Percentiles rank a stretch among this genome's conserved stretches.
Conservation (phyloP, 2,329 filamentous ascomycete genomes). For the Falciphora oryzae region DNA sequence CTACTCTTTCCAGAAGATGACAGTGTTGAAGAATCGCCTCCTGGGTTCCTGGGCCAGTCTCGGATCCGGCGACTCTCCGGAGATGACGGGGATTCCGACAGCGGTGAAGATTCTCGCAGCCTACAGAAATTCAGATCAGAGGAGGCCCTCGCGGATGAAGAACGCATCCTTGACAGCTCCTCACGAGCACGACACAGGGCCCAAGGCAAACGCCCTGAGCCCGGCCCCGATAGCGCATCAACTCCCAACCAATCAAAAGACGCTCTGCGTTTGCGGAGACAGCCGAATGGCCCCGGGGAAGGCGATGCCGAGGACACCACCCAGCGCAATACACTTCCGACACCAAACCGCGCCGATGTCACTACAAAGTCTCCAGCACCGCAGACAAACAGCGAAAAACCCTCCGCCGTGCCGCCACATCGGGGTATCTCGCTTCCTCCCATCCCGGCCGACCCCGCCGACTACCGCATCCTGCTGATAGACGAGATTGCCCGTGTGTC, state of each 20-base stretch:
- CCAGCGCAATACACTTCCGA: not conserved
- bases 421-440: constrained; percentile 11
- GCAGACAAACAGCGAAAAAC: constrained; percentile 8
- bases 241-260: not conserved
- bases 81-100: constrained; percentile 16
- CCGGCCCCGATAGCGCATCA: no score
- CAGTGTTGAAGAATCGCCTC: constrained; percentile 29
- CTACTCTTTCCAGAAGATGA: constrained; percentile 30
- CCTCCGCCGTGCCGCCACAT: not conserved
- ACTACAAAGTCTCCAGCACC: not conserved
- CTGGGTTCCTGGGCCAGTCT: constrained; percentile 35
- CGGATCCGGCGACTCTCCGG: constrained; percentile 15
- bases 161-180: not conserved
- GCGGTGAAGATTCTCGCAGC: not conserved
- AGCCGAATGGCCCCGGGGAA: not conserved
- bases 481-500: constrained; percentile 64
- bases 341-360: not conserved
- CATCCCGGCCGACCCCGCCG: constrained; percentile 37
- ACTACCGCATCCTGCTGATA: constrained; percentile 62
- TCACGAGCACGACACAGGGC: not conserved
- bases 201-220: not conserved
- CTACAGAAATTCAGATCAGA: not conserved
- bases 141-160: constrained; percentile 10
- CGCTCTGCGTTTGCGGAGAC: not conserved
- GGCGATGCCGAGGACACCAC: no score